Percentiles rank a stretch among this genome's conserved stretches.
phyloP scores from a whole-genome alignment of 257 asterid genomes.

The Haberlea rhodopensis region DNA sequence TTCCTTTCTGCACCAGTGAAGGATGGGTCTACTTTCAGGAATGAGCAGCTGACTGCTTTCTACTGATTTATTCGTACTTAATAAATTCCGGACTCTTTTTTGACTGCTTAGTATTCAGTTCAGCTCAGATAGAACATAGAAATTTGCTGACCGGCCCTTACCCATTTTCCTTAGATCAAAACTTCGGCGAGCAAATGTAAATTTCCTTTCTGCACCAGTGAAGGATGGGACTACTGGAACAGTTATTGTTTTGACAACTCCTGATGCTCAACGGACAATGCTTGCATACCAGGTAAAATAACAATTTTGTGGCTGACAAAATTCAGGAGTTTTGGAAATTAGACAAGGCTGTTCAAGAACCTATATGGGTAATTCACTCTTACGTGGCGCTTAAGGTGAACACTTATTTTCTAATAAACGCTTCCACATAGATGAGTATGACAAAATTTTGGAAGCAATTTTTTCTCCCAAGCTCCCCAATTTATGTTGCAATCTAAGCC shows the following conservation, averaged over 20 bases:
- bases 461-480: conserved; percentile 1
- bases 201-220: conserved; percentile 80
- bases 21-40: background rate
- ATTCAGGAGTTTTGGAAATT: background rate
- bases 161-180: conserved; percentile 55
- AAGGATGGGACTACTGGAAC: conserved; percentile 95
- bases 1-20: background rate
- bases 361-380: background rate
- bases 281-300: conserved; percentile 81
- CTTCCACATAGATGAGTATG: background rate
- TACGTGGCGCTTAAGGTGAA: background rate
- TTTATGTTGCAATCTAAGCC: background rate
- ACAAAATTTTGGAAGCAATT: background rate
- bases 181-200: conserved; percentile 84
- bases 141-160: background rate
- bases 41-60: background rate
- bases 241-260: conserved; percentile 89
- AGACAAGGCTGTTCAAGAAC: background rate
- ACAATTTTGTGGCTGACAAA: conserved; percentile 1
- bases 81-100: too few species aligned
- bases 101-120: background rate
- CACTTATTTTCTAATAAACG: background rate
- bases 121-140: background rate
- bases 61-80: background rate
- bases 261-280: conserved; percentile 98